Conservation (phyloP, 768 basidiomycete genomes). For the Podaxis carcinomalis region DNA sequence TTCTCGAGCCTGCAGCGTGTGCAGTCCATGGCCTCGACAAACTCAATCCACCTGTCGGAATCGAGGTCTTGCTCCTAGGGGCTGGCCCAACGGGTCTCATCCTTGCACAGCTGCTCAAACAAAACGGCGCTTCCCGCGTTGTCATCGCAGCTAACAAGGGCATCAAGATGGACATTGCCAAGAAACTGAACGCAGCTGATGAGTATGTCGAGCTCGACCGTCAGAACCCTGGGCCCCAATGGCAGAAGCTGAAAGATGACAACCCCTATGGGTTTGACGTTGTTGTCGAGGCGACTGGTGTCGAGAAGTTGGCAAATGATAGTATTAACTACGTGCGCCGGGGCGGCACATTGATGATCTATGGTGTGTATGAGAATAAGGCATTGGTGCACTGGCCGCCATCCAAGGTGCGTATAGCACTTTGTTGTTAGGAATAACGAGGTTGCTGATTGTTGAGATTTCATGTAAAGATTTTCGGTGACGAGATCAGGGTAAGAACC, state of each 20-base stretch:
- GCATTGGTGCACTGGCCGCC: slow-evolving; percentile 86
- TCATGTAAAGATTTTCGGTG: slow-evolving; percentile 60
- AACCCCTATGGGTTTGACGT: slow-evolving; percentile 89
- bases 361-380: slow-evolving; percentile 87
- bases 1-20: slow-evolving; percentile 87
- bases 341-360: slow-evolving; percentile 82
- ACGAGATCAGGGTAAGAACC: slow-evolving; percentile 37
- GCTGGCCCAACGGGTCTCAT: slow-evolving; percentile 93
- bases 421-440: slow-evolving; percentile 1
- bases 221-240: slow-evolving; percentile 68
- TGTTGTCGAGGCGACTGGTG: slow-evolving; percentile 67
- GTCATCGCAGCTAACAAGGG: slow-evolving; percentile 89
- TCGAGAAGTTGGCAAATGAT: slow-evolving; percentile 83
- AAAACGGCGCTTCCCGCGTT: slow-evolving; percentile 78
- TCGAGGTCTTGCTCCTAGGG: slow-evolving; percentile 81
- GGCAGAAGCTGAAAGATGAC: slow-evolving; percentile 73
- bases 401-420: slow-evolving; percentile 64
- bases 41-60: slow-evolving; percentile 74
- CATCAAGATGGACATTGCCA: slow-evolving; percentile 85
- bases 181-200: slow-evolving; percentile 72
- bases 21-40: slow-evolving; percentile 90
- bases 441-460: background rate
- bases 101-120: slow-evolving; percentile 80
- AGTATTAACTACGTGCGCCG: slow-evolving; percentile 86
- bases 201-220: slow-evolving; percentile 86